A percentile compares a stretch with the other conserved stretches of the same genome.
These are phyloP conservation scores for Phytophthora agathidicida DNA, from an alignment of 352 stramenopile genomes.

Conservation along the genomic window DNA sequence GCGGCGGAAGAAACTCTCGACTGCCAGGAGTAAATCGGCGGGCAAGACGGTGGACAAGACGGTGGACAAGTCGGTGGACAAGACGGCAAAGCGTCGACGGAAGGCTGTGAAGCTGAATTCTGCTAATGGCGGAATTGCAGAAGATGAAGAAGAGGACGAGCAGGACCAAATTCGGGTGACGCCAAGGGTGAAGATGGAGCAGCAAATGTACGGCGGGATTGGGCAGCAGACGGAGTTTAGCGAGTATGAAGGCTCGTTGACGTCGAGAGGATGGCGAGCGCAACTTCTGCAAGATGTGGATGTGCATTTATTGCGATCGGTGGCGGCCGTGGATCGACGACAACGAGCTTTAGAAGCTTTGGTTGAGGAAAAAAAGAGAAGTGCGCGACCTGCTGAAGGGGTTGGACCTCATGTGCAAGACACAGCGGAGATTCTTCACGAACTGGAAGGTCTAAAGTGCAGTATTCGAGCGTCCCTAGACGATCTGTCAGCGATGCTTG, in stretches of 20 bases:
- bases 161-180: constrained; percentile 17
- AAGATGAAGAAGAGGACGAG: constrained; percentile 5
- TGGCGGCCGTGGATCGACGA: constrained; percentile 24
- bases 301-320: constrained; percentile 32
- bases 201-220: constrained; percentile 3
- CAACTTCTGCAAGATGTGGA: constrained; percentile 37
- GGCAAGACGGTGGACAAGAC: constrained; percentile 8
- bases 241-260: constrained; percentile 32
- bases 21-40: constrained; percentile 13
- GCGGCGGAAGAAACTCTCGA: constrained; percentile 42
- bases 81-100: constrained; percentile 3
- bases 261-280: constrained; percentile 31
- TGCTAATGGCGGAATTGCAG: too few species aligned
- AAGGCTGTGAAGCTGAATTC: constrained; percentile 8
- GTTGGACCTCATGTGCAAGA: constrained; percentile 31
- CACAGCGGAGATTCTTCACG: constrained; percentile 28
- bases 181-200: constrained; percentile 21
- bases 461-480: constrained; percentile 34
- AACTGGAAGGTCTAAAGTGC: constrained; percentile 20
- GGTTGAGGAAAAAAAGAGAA: constrained; percentile 11
- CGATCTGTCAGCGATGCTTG: constrained; percentile 35
- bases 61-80: too few species aligned
- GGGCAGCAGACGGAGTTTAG: constrained; percentile 29
- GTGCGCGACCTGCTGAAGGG: constrained; percentile 9
- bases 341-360: constrained; percentile 14